Conservation (phyloP, 495 filamentous ascomycete species). For the Penicillium fimorum region DNA sequence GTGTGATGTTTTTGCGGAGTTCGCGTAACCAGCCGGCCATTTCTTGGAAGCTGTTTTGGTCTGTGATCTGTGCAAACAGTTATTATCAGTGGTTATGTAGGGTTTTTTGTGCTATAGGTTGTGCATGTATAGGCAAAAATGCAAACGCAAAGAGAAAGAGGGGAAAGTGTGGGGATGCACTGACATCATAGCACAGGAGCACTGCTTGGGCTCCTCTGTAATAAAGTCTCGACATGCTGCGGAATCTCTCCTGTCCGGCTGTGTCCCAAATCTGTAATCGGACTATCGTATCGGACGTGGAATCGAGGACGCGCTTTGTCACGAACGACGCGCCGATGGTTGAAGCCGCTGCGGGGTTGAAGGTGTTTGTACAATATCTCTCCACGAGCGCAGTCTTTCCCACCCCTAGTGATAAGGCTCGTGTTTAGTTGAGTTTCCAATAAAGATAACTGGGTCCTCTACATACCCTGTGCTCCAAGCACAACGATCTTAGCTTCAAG, state of each 20-base stretch:
- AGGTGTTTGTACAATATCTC: slow-evolving; percentile 79
- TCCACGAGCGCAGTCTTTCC: slow-evolving; percentile 93
- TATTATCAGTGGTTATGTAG: not conserved
- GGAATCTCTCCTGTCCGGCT: slow-evolving; percentile 93
- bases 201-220: slow-evolving; percentile 94
- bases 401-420: slow-evolving; percentile 56
- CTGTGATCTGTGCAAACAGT: slow-evolving; percentile 57
- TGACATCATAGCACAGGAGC: slow-evolving; percentile 80
- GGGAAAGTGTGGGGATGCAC: not conserved
- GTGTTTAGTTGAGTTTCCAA: slow-evolving; percentile 1
- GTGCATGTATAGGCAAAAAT: not conserved
- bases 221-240: slow-evolving; percentile 88
- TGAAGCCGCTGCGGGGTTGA: slow-evolving; percentile 66
- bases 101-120: not conserved
- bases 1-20: slow-evolving; percentile 63
- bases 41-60: slow-evolving; percentile 79
- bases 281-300: slow-evolving; percentile 73
- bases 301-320: slow-evolving; percentile 87
- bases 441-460: not conserved
- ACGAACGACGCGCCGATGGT: slow-evolving; percentile 94
- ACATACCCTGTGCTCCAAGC: slow-evolving; percentile 71
- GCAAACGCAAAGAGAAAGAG: not conserved
- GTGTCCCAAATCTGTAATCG: slow-evolving; percentile 92
- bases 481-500: slow-evolving; percentile 94
- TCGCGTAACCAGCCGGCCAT: slow-evolving; percentile 92